phyloP scores from a whole-genome alignment of 1,284 basidiomycete genomes.

The Bjerkandera adusta region DNA sequence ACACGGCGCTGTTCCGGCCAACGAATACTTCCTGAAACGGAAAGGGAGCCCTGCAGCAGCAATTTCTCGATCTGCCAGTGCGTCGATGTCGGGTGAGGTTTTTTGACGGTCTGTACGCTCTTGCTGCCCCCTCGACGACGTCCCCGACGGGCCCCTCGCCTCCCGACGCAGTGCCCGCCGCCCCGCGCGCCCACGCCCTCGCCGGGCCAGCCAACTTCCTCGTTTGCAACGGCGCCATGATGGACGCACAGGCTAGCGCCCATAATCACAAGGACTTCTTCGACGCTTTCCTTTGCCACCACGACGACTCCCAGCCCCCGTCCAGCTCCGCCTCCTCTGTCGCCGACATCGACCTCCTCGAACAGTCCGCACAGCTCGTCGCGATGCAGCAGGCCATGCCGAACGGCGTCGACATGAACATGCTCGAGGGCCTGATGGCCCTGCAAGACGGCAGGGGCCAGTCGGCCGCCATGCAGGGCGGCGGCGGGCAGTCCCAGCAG shows the following conservation, averaged over 20 bases:
- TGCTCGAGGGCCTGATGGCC: slow-evolving; percentile 49
- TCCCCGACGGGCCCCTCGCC: background rate
- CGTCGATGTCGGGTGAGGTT: too few species aligned
- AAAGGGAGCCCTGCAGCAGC: too few species aligned
- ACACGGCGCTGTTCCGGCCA: too few species aligned
- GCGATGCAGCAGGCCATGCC: slow-evolving; percentile 22
- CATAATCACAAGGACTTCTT: slow-evolving; percentile 17
- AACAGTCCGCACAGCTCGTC: too few species aligned
- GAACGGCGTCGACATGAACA: slow-evolving; percentile 40
- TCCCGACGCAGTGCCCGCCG: background rate
- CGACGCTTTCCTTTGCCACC: slow-evolving; percentile 12
- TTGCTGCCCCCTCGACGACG: too few species aligned
- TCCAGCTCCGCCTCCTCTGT: slow-evolving; percentile 7
- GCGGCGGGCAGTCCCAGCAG: slow-evolving; percentile 15
- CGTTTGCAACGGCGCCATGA: too few species aligned
- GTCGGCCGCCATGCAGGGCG: slow-evolving; percentile 8
- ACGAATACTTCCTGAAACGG: too few species aligned
- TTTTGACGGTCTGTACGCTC: too few species aligned
- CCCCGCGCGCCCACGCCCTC: too few species aligned
- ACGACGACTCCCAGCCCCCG: slow-evolving; percentile 6
- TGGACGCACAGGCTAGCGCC: slow-evolving; percentile 13
- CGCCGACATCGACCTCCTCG: slow-evolving; percentile 22
- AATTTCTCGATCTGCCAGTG: too few species aligned
- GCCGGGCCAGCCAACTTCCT: too few species aligned
- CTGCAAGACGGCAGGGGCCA: slow-evolving; percentile 30